Evolutionary conservation across 164 flowering plant species (phyloP).

Genomic region (Nymphaea thermarum): DNA sequence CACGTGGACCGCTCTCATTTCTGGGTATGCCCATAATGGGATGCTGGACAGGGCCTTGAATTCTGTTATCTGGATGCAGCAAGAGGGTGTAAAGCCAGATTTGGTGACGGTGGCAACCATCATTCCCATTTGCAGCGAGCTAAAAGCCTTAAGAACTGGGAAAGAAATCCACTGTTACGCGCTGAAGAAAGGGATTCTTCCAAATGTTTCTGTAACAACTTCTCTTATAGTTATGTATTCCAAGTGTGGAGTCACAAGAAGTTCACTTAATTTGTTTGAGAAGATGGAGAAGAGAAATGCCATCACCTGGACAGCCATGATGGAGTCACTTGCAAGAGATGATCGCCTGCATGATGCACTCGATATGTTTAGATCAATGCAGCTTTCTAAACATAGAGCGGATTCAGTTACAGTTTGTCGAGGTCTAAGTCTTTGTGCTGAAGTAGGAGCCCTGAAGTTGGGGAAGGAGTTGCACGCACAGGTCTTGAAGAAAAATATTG

Average conservation of each 20-base stretch:
- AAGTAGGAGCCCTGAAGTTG: slow-evolving; percentile 29
- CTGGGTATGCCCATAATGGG: slow-evolving; percentile 70
- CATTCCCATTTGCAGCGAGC: slow-evolving; percentile 64
- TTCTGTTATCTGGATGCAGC: slow-evolving; percentile 82
- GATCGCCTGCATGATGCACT: slow-evolving; percentile 36
- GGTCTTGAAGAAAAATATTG: slow-evolving; percentile 43
- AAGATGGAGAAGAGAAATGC: slow-evolving; percentile 50
- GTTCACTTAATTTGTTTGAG: slow-evolving; percentile 43
- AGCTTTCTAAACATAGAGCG: slow-evolving; percentile 57
- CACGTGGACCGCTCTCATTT: slow-evolving; percentile 83
- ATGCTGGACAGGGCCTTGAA: slow-evolving; percentile 74
- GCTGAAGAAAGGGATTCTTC: slow-evolving; percentile 47
- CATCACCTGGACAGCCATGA: slow-evolving; percentile 83
- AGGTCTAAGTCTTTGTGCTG: slow-evolving; percentile 35
- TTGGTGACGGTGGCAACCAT: slow-evolving; percentile 73
- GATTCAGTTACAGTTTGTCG: slow-evolving; percentile 65
- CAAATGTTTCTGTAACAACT: slow-evolving; percentile 58
- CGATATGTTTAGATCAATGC: slow-evolving; percentile 56
- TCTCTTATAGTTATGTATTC: slow-evolving; percentile 82
- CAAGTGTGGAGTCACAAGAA: slow-evolving; percentile 38
- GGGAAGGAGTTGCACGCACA: slow-evolving; percentile 84
- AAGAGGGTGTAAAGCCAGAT: slow-evolving; percentile 85
- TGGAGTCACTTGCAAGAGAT: slow-evolving; percentile 46
- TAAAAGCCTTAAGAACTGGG: slow-evolving; percentile 57
- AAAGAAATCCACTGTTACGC: slow-evolving; percentile 70